phyloP scores from a whole-genome alignment of 306 rosid species.

The Cucumis cinereus region DNA sequence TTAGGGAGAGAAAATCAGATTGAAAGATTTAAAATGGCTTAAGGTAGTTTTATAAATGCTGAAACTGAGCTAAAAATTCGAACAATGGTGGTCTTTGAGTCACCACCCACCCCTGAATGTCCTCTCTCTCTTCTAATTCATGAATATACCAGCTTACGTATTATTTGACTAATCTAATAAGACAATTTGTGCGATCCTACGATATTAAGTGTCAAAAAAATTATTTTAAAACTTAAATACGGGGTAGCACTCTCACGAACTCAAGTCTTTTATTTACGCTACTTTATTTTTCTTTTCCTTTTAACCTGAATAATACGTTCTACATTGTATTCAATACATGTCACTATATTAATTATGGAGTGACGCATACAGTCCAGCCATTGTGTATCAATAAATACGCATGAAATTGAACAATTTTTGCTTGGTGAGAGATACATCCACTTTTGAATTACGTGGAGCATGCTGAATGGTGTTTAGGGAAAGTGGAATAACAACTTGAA shows the following conservation, averaged over 20 bases:
- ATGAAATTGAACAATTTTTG: background rate
- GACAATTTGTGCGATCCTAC: too few relatives aligned
- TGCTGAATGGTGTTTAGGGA: background rate
- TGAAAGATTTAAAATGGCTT: background rate
- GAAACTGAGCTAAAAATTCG: background rate
- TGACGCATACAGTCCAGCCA: background rate
- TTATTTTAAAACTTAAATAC: too few relatives aligned
- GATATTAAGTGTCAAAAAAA: too few relatives aligned
- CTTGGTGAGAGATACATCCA: background rate
- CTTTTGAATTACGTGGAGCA: background rate
- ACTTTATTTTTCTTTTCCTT: background rate
- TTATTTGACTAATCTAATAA: too few relatives aligned
- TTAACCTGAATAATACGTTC: background rate
- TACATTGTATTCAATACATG: background rate
- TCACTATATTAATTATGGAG: background rate
- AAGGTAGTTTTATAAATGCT: background rate
- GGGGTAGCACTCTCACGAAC: too few relatives aligned
- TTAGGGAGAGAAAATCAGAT: background rate
- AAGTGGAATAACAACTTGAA: background rate
- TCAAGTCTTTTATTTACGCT: too few relatives aligned
- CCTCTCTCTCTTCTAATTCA: too few relatives aligned
- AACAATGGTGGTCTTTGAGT: background rate
- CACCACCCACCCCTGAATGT: background rate
- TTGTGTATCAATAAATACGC: constrained; percentile 1
- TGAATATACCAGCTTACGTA: too few relatives aligned